These are phyloP conservation scores for Dichotomopilus funicola DNA, from an alignment of 2,329 filamentous ascomycete species.

Conservation along the genomic window DNA sequence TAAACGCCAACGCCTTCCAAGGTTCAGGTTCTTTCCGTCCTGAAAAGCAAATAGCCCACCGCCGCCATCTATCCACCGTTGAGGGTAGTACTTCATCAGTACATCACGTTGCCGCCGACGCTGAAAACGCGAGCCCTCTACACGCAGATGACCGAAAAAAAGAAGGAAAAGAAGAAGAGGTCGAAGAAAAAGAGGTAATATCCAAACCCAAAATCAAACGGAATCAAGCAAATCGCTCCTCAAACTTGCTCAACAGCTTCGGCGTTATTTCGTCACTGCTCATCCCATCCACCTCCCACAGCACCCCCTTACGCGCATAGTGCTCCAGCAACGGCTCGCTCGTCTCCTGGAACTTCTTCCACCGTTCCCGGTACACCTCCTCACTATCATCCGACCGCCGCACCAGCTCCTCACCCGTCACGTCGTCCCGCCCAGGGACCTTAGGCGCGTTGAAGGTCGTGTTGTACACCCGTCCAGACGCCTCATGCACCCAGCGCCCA, in stretches of 20 bases:
- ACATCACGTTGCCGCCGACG: not conserved
- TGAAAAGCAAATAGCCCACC: no score
- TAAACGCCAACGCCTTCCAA: conserved; percentile 8
- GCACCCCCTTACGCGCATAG: conserved; percentile 74
- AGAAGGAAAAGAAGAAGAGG: not conserved
- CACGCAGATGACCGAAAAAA: not conserved
- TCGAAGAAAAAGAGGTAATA: not conserved
- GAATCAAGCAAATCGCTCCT: conserved; percentile 55
- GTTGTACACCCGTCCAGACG: conserved; percentile 91
- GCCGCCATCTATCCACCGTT: conserved; percentile 4
- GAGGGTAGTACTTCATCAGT: conserved; percentile 7
- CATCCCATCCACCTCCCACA: conserved; percentile 82
- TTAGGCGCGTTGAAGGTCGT: conserved; percentile 84
- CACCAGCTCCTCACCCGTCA: conserved; percentile 80
- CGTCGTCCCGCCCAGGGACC: conserved; percentile 73
- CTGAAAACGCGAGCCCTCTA: not conserved
- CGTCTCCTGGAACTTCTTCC: conserved; percentile 80
- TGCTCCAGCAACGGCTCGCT: conserved; percentile 81
- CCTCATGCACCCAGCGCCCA: conserved; percentile 87
- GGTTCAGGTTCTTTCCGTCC: not conserved
- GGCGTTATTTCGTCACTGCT: conserved; percentile 94
- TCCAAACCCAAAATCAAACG: not conserved
- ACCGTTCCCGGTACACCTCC: conserved; percentile 73
- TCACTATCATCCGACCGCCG: conserved; percentile 82
- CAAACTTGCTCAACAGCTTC: conserved; percentile 78